Percentiles rank a stretch among this genome's conserved stretches.
phyloP scores from a whole-genome alignment of 2,329 filamentous ascomycete species.

The Colletotrichum falcatum region DNA sequence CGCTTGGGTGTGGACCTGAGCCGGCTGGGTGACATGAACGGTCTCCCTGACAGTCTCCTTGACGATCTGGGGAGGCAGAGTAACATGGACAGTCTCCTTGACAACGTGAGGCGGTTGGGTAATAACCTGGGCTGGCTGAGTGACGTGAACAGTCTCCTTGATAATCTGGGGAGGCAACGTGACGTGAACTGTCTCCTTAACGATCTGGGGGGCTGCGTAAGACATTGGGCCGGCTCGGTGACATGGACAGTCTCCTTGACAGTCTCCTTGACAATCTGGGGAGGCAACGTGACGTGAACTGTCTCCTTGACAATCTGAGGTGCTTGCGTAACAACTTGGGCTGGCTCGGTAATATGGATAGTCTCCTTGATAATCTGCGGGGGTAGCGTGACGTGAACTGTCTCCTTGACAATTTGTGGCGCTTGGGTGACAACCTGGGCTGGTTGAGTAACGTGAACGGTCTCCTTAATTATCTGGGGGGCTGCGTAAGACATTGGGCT shows the following conservation, averaged over 20 bases:
- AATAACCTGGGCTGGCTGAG: slow-evolving; percentile 12
- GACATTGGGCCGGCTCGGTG: too few species aligned
- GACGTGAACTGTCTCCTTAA: neutral
- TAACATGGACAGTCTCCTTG: slow-evolving; percentile 29
- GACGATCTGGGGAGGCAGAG: neutral
- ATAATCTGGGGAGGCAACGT: slow-evolving; percentile 13
- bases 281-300: neutral
- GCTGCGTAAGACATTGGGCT: too few species aligned
- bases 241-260: too few species aligned
- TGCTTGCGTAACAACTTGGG: too few species aligned
- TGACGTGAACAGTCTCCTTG: slow-evolving; percentile 20
- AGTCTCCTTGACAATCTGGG: too few species aligned
- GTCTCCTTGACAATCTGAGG: neutral
- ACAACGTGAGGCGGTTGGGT: neutral
- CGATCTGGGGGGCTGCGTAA: too few species aligned
- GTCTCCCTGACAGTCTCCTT: slow-evolving; percentile 12
- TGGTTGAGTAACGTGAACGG: too few species aligned
- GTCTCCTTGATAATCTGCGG: too few species aligned
- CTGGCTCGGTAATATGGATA: neutral
- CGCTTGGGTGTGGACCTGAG: too few species aligned
- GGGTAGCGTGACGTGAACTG: too few species aligned
- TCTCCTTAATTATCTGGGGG: neutral
- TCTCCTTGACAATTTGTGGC: too few species aligned
- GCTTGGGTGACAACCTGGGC: too few species aligned
- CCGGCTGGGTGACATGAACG: slow-evolving; percentile 8